Conservation (phyloP, 805 yeast genomes). For the Wickerhamiella kazuoi region DNA sequence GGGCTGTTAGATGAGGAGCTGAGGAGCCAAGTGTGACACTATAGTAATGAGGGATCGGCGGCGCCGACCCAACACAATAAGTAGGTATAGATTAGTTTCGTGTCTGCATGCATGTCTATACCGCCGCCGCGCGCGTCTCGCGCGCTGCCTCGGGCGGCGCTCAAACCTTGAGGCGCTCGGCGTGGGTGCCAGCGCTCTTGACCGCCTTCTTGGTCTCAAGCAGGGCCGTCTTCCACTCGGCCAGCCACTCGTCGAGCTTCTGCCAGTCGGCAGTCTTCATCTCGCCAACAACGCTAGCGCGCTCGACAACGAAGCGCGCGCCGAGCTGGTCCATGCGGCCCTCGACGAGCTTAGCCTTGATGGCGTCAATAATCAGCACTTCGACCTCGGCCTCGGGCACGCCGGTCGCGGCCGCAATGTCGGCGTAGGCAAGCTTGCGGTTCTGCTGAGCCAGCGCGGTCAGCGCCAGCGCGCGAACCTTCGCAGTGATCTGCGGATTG, state of each 20-base stretch:
- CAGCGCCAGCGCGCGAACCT: constrained; percentile 18
- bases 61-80: too few relatives aligned
- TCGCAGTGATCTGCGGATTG: constrained; percentile 8
- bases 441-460: constrained; percentile 14
- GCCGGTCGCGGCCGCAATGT: constrained; percentile 19
- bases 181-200: background rate
- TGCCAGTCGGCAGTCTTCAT: constrained; percentile 25
- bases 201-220: constrained; percentile 7
- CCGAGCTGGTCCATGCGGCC: constrained; percentile 28
- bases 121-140: too few relatives aligned
- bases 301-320: constrained; percentile 22
- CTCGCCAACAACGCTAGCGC: constrained; percentile 21
- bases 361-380: constrained; percentile 25
- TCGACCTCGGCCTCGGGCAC: constrained; percentile 22
- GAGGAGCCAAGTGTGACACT: too few relatives aligned
- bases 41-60: too few relatives aligned
- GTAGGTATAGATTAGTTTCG: too few relatives aligned
- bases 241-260: constrained; percentile 19
- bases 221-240: constrained; percentile 22
- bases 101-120: too few relatives aligned
- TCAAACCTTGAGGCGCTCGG: background rate
- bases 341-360: constrained; percentile 25
- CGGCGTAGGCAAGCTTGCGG: constrained; percentile 17
- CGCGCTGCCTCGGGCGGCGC: too few relatives aligned
- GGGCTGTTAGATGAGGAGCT: too few relatives aligned